These are phyloP conservation scores for Hymenoscyphus infarciens DNA, from an alignment of 2,329 filamentous ascomycete species.

Conservation along the genomic window DNA sequence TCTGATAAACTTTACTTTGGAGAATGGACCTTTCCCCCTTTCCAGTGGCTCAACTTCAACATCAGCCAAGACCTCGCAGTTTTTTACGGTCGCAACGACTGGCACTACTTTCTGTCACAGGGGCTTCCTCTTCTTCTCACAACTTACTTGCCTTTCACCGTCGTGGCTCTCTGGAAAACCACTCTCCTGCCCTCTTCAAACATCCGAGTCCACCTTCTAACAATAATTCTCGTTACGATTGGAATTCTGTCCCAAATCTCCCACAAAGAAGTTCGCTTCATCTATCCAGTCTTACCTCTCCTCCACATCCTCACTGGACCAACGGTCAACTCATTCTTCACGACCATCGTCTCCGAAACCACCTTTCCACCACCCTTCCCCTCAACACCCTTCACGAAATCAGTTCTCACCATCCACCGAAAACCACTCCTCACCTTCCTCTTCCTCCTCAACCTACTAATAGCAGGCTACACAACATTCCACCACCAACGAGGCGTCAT, in stretches of 20 bases:
- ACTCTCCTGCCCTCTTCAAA: slow-evolving; percentile 34
- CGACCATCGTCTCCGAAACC: slow-evolving; percentile 31
- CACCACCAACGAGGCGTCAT: slow-evolving; percentile 80
- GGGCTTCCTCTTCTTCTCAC: slow-evolving; percentile 84
- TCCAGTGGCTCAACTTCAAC: slow-evolving; percentile 89
- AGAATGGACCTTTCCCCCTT: slow-evolving; percentile 81
- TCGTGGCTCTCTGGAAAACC: slow-evolving; percentile 56
- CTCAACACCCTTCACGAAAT: slow-evolving; percentile 30
- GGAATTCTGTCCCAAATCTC: slow-evolving; percentile 70
- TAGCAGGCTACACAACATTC: slow-evolving; percentile 71
- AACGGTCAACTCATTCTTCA: slow-evolving; percentile 62
- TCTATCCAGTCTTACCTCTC: slow-evolving; percentile 86
- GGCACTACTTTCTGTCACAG: slow-evolving; percentile 91
- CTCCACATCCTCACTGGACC: slow-evolving; percentile 77
- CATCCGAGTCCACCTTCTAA: slow-evolving; percentile 43
- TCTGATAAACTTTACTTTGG: slow-evolving; percentile 79
- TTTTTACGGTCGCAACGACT: slow-evolving; percentile 87
- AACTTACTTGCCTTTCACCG: slow-evolving; percentile 73
- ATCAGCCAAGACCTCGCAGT: slow-evolving; percentile 80
- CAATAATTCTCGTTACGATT: slow-evolving; percentile 57
- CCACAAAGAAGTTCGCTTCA: slow-evolving; percentile 97
- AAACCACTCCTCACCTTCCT: slow-evolving; percentile 54
- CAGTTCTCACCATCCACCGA: slow-evolving; percentile 43
- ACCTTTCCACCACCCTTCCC: slow-evolving; percentile 19
- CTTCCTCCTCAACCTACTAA: slow-evolving; percentile 62